A percentile compares a stretch with the other conserved stretches of the same genome.
These are phyloP conservation scores for Penicillium salamii DNA, from an alignment of 495 filamentous ascomycete species.

Conservation along the genomic window DNA sequence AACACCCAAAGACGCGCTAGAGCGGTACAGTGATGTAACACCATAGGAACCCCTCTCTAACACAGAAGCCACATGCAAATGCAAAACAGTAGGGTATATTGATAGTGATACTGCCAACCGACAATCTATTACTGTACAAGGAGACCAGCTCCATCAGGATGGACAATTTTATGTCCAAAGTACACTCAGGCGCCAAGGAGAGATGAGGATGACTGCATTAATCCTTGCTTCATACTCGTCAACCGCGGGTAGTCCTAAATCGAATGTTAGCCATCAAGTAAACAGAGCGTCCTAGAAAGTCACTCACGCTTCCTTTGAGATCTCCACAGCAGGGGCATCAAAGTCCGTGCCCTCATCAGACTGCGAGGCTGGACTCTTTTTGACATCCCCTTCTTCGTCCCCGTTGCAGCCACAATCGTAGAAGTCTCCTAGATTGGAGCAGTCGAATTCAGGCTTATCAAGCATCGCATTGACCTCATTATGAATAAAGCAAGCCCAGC, in stretches of 20 bases:
- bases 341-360: conserved; percentile 8
- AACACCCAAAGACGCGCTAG: not conserved
- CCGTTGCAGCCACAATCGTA: conserved; percentile 96
- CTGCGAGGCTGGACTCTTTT: conserved; percentile 5
- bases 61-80: not conserved
- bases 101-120: conserved; percentile 2
- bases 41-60: not conserved
- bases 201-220: not conserved
- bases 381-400: conserved; percentile 45
- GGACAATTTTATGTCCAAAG: not conserved
- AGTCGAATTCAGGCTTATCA: conserved; percentile 81
- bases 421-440: conserved; percentile 81
- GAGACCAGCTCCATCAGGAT: conserved; percentile 9
- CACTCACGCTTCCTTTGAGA: conserved; percentile 43
- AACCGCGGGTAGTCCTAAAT: conserved; percentile 32
- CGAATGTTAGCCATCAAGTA: conserved; percentile 10
- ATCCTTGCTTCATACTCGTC: not conserved
- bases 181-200: not conserved
- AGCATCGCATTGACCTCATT: conserved; percentile 91
- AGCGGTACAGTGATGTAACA: not conserved
- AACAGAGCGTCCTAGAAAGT: not conserved
- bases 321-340: conserved; percentile 33
- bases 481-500: conserved; percentile 93
- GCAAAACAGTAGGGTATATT: conserved; percentile 9
- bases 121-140: conserved; percentile 11